These are phyloP conservation scores for Spinacia oleracea DNA, from an alignment of 179 eudicot species.

Conservation along the genomic window DNA sequence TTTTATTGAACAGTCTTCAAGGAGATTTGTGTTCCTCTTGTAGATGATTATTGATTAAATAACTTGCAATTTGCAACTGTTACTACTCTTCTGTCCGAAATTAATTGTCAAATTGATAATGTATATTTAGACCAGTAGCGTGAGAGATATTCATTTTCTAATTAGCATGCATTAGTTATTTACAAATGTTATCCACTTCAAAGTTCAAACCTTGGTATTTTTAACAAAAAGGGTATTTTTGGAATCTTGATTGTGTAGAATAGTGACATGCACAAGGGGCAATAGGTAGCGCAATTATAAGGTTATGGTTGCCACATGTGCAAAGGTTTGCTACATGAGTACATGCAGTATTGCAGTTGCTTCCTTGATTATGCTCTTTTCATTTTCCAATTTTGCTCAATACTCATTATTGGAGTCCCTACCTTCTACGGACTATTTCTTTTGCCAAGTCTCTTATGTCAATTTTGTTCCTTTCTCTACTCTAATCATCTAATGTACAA, in stretches of 20 bases:
- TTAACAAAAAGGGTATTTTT: neutral
- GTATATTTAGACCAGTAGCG: too few species aligned
- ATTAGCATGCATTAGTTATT: neutral
- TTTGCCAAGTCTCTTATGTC: constrained; percentile 27
- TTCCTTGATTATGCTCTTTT: constrained; percentile 28
- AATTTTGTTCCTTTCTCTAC: constrained; percentile 23
- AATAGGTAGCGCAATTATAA: constrained; percentile 8
- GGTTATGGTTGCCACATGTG: constrained; percentile 20
- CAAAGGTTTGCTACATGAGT: neutral
- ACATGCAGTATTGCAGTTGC: too few species aligned
- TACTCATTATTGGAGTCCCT: constrained; percentile 15
- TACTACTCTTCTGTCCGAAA: too few species aligned
- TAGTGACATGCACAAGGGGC: constrained; percentile 15
- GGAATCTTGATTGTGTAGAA: too few species aligned
- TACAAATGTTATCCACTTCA: too few species aligned
- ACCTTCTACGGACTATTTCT: constrained; percentile 31
- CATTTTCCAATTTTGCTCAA: constrained; percentile 17
- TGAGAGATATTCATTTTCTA: neutral
- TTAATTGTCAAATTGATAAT: too few species aligned
- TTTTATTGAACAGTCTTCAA: neutral
- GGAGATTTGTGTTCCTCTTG: neutral
- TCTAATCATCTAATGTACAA: constrained; percentile 6
- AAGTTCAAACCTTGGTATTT: neutral
- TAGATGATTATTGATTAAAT: neutral
- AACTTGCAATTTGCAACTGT: neutral